phyloP scores from a whole-genome alignment of 2,329 filamentous ascomycete genomes.

The Fusarium kyushuense region DNA sequence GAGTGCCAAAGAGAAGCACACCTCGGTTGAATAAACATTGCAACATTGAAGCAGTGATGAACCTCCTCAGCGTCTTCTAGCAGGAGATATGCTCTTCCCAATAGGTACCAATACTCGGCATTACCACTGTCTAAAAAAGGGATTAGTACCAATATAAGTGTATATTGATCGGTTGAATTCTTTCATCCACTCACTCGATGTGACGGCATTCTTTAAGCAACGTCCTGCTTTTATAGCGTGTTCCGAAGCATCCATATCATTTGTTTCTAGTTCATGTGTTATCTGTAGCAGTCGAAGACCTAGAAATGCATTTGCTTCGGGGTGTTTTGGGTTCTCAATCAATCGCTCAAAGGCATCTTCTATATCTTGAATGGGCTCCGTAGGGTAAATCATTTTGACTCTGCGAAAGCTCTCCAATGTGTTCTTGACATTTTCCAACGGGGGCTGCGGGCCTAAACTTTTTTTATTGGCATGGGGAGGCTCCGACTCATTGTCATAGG shows the following conservation, averaged over 20 bases:
- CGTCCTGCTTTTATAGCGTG: no score
- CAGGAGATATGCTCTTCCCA: no score
- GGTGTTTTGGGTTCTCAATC: no score
- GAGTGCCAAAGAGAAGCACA: not conserved
- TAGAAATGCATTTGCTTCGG: not conserved
- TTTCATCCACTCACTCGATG: not conserved
- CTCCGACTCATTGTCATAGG: rapidly evolving
- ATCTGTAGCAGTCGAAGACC: not conserved
- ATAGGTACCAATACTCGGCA: not conserved
- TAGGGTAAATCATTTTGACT: not conserved
- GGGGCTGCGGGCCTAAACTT: not conserved
- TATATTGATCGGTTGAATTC: no score
- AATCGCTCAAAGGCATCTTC: not conserved
- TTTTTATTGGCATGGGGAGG: rapidly evolving
- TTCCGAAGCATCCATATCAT: no score
- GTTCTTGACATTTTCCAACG: not conserved
- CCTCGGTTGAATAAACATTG: rapidly evolving
- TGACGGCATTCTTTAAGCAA: not conserved
- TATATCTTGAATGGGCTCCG: not conserved
- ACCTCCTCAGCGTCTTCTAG: rapidly evolving
- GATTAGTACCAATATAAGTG: not conserved
- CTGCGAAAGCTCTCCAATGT: not conserved
- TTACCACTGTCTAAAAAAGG: not conserved
- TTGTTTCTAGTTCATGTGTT: no score
- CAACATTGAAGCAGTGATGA: rapidly evolving